Evolutionary conservation across 1,284 basidiomycete genomes (phyloP).

Genomic region (Rhodotorula sp.): DNA sequence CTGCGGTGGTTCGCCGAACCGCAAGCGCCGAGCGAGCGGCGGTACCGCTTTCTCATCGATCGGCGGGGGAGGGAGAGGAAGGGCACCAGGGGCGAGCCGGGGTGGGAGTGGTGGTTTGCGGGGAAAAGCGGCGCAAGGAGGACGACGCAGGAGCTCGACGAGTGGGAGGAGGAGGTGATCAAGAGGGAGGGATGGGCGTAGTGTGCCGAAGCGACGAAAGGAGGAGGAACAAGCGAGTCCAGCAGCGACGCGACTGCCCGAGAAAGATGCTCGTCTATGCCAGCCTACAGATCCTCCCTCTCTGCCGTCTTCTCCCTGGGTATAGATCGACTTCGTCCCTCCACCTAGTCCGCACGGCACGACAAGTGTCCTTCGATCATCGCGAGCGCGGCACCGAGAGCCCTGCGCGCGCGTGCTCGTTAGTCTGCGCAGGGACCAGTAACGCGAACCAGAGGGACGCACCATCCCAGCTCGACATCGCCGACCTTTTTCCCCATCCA

Average conservation of each 20-base stretch:
- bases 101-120: not conserved
- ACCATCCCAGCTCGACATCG: constrained; percentile 93
- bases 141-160: not conserved
- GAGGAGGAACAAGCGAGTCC: no score
- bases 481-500: constrained; percentile 83
- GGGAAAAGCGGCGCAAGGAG: not conserved
- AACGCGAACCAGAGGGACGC: constrained; percentile 1
- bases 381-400: constrained; percentile 38
- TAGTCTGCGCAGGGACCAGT: not conserved
- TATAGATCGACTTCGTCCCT: no score
- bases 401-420: constrained; percentile 9
- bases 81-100: not conserved
- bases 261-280: not conserved
- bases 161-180: not conserved
- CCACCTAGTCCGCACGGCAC: constrained; percentile 26
- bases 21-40: not conserved
- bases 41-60: not conserved
- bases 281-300: not conserved
- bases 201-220: not conserved
- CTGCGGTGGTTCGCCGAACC: not conserved
- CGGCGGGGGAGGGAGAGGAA: not conserved
- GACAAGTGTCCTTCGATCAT: constrained; percentile 37
- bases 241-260: not conserved
- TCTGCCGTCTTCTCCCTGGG: no score
- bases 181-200: not conserved